phyloP scores from a whole-genome alignment of 805 yeast genomes.

The Metschnikowia peoriensis region DNA sequence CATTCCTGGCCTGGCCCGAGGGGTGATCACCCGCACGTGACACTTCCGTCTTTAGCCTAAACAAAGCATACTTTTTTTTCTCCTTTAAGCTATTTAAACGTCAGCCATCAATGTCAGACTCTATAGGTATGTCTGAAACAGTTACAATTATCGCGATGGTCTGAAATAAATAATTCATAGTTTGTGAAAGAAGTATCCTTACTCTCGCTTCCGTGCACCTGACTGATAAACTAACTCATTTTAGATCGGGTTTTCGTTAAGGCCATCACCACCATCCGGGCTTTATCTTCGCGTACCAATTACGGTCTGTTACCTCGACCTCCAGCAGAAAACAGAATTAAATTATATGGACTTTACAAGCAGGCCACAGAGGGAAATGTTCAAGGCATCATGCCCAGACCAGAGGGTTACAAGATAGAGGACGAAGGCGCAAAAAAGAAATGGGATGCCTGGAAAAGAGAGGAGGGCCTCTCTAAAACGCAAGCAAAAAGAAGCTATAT shows the following conservation, averaged over 20 bases:
- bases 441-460: slow-evolving; percentile 84
- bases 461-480: slow-evolving; percentile 62
- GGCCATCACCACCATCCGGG: slow-evolving; percentile 76
- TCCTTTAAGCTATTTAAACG: neutral
- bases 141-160: no score
- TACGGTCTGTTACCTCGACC: slow-evolving; percentile 71
- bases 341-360: slow-evolving; percentile 77
- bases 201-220: neutral
- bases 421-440: slow-evolving; percentile 69
- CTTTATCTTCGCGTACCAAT: slow-evolving; percentile 63
- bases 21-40: slow-evolving; percentile 10
- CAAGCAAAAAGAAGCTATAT: slow-evolving; percentile 77
- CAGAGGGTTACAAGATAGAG: slow-evolving; percentile 56
- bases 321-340: slow-evolving; percentile 65
- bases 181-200: neutral
- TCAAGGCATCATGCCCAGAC: slow-evolving; percentile 63
- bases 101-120: slow-evolving; percentile 42
- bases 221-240: slow-evolving; percentile 18
- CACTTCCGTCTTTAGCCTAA: neutral
- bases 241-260: slow-evolving; percentile 75
- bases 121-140: slow-evolving; percentile 37
- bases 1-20: neutral
- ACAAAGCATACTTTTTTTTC: neutral
- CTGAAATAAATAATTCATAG: no score
- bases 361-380: slow-evolving; percentile 91